Evolutionary conservation across 371 early-diverging fungal species (phyloP).

Genomic region (Mucor saturninus): DNA sequence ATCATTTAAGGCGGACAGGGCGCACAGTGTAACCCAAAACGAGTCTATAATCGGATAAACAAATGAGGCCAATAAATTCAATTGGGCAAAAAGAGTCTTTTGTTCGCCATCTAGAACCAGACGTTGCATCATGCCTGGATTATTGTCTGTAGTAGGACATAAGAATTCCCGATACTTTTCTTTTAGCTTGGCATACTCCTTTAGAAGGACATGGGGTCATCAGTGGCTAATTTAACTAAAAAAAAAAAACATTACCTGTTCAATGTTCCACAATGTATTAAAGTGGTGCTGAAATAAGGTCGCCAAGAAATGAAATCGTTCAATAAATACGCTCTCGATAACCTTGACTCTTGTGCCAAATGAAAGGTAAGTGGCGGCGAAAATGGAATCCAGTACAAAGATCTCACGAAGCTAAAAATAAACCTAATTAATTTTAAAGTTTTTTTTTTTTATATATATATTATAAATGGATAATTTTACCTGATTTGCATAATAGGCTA

Average conservation of each 20-base stretch:
- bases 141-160: not conserved
- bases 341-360: conserved; percentile 14
- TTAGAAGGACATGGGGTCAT: not conserved
- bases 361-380: conserved; percentile 34
- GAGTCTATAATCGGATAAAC: conserved; percentile 38
- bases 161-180: not conserved
- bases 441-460: not conserved
- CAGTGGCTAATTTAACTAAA: not conserved
- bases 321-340: conserved; percentile 14
- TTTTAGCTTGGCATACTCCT: conserved; percentile 3
- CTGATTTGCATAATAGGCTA: conserved; percentile 43
- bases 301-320: conserved; percentile 35
- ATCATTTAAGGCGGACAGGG: conserved; percentile 31
- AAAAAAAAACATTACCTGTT: conserved; percentile 13
- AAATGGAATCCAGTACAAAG: conserved; percentile 33
- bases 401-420: conserved; percentile 30
- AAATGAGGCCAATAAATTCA: conserved; percentile 37
- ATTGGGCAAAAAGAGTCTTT: conserved; percentile 11
- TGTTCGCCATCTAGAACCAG: not conserved
- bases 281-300: conserved; percentile 28
- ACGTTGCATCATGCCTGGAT: not conserved
- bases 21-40: conserved; percentile 39
- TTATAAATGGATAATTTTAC: conserved; percentile 6
- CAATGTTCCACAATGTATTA: conserved; percentile 21
- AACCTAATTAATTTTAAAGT: not conserved